Percentiles rank a stretch among this genome's conserved stretches.
These are phyloP conservation scores for Austropuccinia psidii DNA, from an alignment of 1,284 basidiomycete genomes.

Conservation along the genomic window DNA sequence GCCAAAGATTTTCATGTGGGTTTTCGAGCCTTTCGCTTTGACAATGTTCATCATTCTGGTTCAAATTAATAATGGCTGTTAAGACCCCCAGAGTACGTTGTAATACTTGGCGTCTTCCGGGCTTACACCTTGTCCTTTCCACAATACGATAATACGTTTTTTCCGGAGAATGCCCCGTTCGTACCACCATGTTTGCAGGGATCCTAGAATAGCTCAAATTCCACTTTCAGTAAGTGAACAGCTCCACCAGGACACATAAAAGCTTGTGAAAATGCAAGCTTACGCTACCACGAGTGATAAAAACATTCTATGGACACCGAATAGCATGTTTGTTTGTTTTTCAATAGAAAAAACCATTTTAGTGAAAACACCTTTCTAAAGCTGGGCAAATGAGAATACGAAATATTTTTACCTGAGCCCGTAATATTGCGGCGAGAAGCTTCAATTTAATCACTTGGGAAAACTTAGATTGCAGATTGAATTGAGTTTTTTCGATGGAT, in stretches of 20 bases:
- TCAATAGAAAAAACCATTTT: neutral
- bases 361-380: neutral
- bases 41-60: slow-evolving; percentile 37
- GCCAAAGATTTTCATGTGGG: slow-evolving; percentile 18
- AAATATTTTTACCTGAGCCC: slow-evolving; percentile 17
- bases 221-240: neutral
- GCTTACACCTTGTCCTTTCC: slow-evolving; percentile 25
- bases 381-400: neutral
- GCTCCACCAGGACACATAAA: neutral
- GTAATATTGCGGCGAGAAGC: slow-evolving; percentile 24
- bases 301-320: slow-evolving; percentile 14
- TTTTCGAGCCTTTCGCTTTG: slow-evolving; percentile 22
- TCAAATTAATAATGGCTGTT: no score
- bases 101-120: no score
- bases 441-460: slow-evolving; percentile 20
- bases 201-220: slow-evolving; percentile 17
- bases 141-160: slow-evolving; percentile 21
- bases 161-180: slow-evolving; percentile 8
- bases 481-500: slow-evolving; percentile 16
- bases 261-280: neutral
- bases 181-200: slow-evolving; percentile 20
- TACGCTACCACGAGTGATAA: slow-evolving; percentile 28
- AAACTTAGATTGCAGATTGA: slow-evolving; percentile 15
- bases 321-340: neutral
- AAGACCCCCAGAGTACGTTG: no score